Evolutionary conservation across 305 asterid species (phyloP).

Genomic region (Petunia hybrid): DNA sequence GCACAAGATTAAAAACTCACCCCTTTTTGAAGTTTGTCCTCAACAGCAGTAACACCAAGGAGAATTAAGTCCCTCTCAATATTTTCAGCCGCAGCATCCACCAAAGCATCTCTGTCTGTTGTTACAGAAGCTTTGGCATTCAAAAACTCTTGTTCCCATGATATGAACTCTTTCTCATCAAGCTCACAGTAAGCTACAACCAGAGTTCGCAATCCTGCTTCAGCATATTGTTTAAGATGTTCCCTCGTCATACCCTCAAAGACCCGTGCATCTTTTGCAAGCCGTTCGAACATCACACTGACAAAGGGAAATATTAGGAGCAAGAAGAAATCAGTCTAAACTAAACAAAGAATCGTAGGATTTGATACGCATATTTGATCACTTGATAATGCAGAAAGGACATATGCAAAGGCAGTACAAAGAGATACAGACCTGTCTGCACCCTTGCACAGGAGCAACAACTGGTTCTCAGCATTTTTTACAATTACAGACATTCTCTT

Average conservation of each 20-base stretch:
- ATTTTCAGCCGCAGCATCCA: conserved; percentile 86
- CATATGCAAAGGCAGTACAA: conserved; percentile 20
- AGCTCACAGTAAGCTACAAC: conserved; percentile 89
- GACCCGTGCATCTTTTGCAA: conserved; percentile 57
- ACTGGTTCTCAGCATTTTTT: conserved; percentile 67
- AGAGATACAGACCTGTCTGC: conserved; percentile 80
- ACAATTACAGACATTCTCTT: conserved; percentile 96
- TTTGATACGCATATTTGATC: conserved; percentile 24
- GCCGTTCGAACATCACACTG: conserved; percentile 92
- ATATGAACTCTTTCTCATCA: conserved; percentile 64
- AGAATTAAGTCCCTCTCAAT: conserved; percentile 80
- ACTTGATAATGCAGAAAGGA: conserved; percentile 36
- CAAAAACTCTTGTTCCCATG: conserved; percentile 82
- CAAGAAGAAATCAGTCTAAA: conserved; percentile 21
- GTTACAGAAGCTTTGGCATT: conserved; percentile 71
- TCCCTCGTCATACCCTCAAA: conserved; percentile 62
- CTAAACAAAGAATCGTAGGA: conserved; percentile 21
- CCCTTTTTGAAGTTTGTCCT: conserved; percentile 98
- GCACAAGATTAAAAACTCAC: conserved; percentile 47
- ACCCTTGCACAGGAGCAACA: conserved; percentile 91
- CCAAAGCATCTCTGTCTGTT: conserved; percentile 79
- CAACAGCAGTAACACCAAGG: conserved; percentile 98
- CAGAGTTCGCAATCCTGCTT: conserved; percentile 93
- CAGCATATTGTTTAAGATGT: conserved; percentile 80
- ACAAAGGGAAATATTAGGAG: conserved; percentile 31